Base-by-base conservation (phyloP, 768 basidiomycete species). In the Tulasnella sp. region DNA sequence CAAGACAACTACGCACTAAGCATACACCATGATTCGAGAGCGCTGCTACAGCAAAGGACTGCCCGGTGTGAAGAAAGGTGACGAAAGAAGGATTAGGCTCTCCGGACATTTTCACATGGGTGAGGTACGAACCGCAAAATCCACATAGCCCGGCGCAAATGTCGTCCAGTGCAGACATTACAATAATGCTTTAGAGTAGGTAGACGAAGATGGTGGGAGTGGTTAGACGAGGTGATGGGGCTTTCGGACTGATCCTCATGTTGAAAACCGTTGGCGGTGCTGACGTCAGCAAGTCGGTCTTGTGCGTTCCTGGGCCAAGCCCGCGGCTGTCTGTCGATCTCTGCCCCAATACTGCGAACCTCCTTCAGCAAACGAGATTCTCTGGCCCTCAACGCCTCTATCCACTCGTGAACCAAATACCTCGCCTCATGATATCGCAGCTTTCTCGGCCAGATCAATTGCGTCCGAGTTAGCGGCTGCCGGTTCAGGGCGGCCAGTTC, bases 131-230 rank as follows among this genome's bases (percentile, higher is more conserved):
- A 74, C 74, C 40, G 46, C 74, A 74, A 8, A 74, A 27, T 24
- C 74, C 74, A 14, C 74, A 36, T 42, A 36, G 31, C 16, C 74
- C 74, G 34, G 74, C 74, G 46, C 74, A 40, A 31, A 46, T 27
- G 14, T 74, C 74, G 31, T 74, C 74, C 36, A 74, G 52, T 52
- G 52, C 52, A 52, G 52, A 52, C 52, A 52, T 52, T 52, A 52
- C 21, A 24, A 9, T 4, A n/a, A n/a, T 52, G 52, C 52, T 52
- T 10, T 52, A 52, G 52, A n/a, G 24, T 52, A 52, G 52, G 12
- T 52, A 24, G 52, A 52, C n/a, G 52, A n/a, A 52, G n/a, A 10
- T n/a, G 52, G 52, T n/a, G 8, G 52, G 21, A 10, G 21, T 52
- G 24, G 52, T 24, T 21, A n/a, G 21, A n/a, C 2, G 52, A 24